A percentile compares a stretch with the other conserved stretches of the same genome.
phyloP scores from a whole-genome alignment of 2,329 filamentous ascomycete species.

The Cladosporium sp. region DNA sequence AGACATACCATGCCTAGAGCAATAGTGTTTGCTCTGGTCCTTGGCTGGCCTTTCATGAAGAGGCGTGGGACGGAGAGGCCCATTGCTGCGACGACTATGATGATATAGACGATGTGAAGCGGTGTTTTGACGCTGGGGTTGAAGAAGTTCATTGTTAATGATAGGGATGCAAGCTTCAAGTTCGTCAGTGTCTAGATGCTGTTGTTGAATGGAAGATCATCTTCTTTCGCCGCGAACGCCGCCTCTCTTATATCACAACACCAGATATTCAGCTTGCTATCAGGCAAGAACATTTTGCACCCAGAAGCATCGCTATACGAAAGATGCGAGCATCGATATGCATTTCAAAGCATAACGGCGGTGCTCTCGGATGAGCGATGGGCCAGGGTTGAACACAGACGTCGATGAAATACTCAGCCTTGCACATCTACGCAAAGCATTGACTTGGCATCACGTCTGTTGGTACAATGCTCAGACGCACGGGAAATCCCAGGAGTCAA shows the following conservation, averaged over 20 bases:
- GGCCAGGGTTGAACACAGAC: not conserved
- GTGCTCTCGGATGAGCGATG: not conserved
- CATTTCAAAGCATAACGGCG: not conserved
- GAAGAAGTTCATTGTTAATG: not conserved
- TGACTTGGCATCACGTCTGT: not conserved
- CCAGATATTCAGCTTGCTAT: not conserved
- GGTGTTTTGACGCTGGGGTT: conserved; percentile 21
- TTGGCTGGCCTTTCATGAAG: conserved; percentile 24
- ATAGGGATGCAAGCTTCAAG: not conserved
- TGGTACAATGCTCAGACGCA: not conserved
- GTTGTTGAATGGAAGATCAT: not conserved
- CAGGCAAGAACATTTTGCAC: not conserved
- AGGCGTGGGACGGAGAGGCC: conserved; percentile 22
- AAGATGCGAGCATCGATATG: not conserved
- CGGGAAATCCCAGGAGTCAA: not conserved
- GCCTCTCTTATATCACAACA: not conserved
- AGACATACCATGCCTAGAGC: conserved; percentile 22
- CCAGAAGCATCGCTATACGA: not conserved
- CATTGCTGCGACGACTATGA: conserved; percentile 21
- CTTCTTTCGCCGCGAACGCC: not conserved
- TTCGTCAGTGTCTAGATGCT: too few species aligned
- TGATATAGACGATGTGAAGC: conserved; percentile 21
- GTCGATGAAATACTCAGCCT: not conserved
- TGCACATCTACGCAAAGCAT: not conserved
- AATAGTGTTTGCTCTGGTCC: conserved; percentile 23